Conservation (phyloP, 805 yeast genomes). For the Barnettozyma californica region DNA sequence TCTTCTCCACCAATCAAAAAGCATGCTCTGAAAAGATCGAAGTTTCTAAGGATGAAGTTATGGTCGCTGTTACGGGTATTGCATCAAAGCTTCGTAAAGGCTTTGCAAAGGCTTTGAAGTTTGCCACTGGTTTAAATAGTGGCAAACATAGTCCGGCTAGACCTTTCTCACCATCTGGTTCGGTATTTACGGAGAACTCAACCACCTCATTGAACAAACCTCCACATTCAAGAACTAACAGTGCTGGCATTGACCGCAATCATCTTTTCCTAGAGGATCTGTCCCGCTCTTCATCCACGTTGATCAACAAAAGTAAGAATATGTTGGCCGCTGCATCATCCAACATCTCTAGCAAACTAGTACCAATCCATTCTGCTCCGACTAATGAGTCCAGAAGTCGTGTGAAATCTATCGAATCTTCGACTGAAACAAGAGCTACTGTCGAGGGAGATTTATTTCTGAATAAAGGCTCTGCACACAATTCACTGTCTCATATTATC, state of each 20-base stretch:
- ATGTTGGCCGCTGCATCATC: not conserved
- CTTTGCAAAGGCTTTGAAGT: slow-evolving; percentile 24
- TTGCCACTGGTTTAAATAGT: slow-evolving; percentile 16
- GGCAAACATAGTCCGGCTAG: not conserved
- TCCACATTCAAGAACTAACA: slow-evolving; percentile 8
- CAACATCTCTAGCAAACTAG: not conserved
- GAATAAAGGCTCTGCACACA: slow-evolving; percentile 11
- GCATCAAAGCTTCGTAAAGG: slow-evolving; percentile 50
- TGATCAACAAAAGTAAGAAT: not conserved
- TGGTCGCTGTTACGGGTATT: slow-evolving; percentile 78
- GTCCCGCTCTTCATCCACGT: not conserved
- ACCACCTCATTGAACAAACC: not conserved
- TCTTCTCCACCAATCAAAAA: slow-evolving; percentile 23
- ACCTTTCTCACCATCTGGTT: not conserved
- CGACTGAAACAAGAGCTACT: slow-evolving; percentile 20
- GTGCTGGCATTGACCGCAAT: slow-evolving; percentile 3
- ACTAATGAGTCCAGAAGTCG: slow-evolving; percentile 13
- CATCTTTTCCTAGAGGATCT: not conserved
- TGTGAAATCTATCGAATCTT: slow-evolving; percentile 21
- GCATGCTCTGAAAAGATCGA: slow-evolving; percentile 36
- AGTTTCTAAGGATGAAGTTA: slow-evolving; percentile 62
- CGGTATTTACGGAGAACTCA: not conserved
- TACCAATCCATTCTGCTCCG: not conserved
- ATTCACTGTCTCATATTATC: slow-evolving; percentile 13
- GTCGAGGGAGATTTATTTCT: slow-evolving; percentile 30